Evolutionary conservation across 352 stramenopile species (phyloP).

Genomic region (Phytophthora fragariae): DNA sequence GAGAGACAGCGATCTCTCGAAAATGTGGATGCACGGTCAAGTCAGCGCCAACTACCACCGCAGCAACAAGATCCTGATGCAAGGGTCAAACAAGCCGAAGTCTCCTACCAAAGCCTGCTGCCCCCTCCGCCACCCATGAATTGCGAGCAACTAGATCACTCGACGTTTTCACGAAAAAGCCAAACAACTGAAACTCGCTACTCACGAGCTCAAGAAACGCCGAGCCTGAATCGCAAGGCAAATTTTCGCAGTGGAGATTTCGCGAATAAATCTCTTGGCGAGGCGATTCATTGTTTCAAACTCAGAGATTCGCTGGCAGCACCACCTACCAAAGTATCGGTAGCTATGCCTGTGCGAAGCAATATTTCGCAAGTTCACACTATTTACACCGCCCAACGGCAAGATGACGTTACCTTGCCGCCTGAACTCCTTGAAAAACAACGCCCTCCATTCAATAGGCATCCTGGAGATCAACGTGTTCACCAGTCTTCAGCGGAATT

Average conservation of each 20-base stretch:
- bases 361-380: conserved; percentile 26
- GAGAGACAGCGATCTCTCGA: conserved; percentile 11
- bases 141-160: background rate
- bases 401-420: conserved; percentile 19
- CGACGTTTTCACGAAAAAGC: background rate
- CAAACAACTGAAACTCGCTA: conserved; percentile 4
- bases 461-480: conserved; percentile 2
- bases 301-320: conserved; percentile 40
- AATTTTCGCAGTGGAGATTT: conserved; percentile 68
- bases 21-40: conserved; percentile 16
- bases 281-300: conserved; percentile 64
- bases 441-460: conserved; percentile 6
- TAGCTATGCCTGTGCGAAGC: background rate
- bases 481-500: conserved; percentile 12
- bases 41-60: conserved; percentile 52
- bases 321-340: background rate
- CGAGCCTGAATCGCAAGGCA: conserved; percentile 14
- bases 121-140: conserved; percentile 6
- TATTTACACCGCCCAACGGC: conserved; percentile 25
- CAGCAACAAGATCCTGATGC: conserved; percentile 65
- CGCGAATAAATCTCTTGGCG: conserved; percentile 64
- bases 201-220: conserved; percentile 1
- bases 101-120: background rate
- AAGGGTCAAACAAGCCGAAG: background rate
- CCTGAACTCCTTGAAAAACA: conserved; percentile 23